Evolutionary conservation across 805 yeast species (phyloP).

Genomic region (Zygoascus tannicola): DNA sequence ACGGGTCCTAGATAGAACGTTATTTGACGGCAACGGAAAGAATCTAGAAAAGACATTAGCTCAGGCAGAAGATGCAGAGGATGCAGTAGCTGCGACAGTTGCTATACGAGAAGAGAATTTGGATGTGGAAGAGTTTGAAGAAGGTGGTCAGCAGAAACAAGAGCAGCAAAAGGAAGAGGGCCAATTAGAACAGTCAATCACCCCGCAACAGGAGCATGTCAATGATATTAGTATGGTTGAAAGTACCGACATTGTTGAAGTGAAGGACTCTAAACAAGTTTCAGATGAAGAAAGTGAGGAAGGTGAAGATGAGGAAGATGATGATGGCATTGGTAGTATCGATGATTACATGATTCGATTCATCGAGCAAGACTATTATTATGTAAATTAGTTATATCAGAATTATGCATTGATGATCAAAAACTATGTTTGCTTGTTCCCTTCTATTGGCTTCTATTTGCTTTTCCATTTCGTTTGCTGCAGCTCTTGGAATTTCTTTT

Average conservation of each 20-base stretch:
- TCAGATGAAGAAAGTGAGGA: constrained; percentile 6
- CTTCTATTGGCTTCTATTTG: no score
- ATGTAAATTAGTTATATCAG: constrained; percentile 27
- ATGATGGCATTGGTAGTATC: constrained; percentile 56
- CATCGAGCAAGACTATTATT: constrained; percentile 74
- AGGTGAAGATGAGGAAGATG: constrained; percentile 39
- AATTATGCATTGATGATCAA: no score
- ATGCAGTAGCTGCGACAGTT: constrained; percentile 67
- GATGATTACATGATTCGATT: constrained; percentile 95
- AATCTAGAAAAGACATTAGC: constrained; percentile 55
- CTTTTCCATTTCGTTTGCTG: no score
- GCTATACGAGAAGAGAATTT: constrained; percentile 80
- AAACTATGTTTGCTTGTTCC: no score
- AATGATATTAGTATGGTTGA: background rate
- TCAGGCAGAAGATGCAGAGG: constrained; percentile 87
- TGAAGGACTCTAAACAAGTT: constrained; percentile 8
- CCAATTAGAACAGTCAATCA: background rate
- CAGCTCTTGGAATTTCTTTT: no score
- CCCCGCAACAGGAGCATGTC: background rate
- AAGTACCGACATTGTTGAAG: constrained; percentile 10
- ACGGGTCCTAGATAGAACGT: background rate
- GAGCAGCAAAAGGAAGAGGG: background rate
- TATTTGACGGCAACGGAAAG: constrained; percentile 33
- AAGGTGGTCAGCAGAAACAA: constrained; percentile 25
- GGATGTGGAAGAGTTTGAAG: constrained; percentile 80